A percentile compares a stretch with the other conserved stretches of the same genome.
These are phyloP conservation scores for Phytophthora lateralis DNA, from an alignment of 352 stramenopile genomes.

Conservation along the genomic window DNA sequence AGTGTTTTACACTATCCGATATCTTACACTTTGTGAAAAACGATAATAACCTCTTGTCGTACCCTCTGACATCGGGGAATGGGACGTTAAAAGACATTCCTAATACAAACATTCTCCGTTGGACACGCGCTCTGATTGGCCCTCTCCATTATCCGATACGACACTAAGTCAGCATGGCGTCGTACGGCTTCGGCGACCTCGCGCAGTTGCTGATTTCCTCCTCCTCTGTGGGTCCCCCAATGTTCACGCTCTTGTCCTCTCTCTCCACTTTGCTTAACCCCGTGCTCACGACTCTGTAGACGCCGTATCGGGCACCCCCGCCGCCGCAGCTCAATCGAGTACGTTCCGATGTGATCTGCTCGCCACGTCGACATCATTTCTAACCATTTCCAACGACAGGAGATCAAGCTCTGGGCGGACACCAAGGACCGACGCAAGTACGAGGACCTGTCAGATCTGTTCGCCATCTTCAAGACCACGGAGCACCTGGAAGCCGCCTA, in stretches of 20 bases:
- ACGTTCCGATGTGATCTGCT: neutral
- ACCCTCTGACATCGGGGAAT: no score
- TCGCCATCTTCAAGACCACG: slow-evolving; percentile 97
- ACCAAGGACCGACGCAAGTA: slow-evolving; percentile 89
- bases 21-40: no score
- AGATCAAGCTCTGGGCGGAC: slow-evolving; percentile 83
- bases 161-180: slow-evolving; percentile 22
- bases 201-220: slow-evolving; percentile 22
- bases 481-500: slow-evolving; percentile 98
- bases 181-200: slow-evolving; percentile 33
- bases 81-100: slow-evolving; percentile 9
- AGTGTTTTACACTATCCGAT: no score
- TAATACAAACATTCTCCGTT: slow-evolving; percentile 2
- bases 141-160: slow-evolving; percentile 1
- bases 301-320: slow-evolving; percentile 29
- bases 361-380: neutral
- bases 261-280: neutral
- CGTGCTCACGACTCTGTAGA: slow-evolving; percentile 4
- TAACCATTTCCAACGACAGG: slow-evolving; percentile 29
- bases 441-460: slow-evolving; percentile 92
- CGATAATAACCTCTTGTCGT: no score
- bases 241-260: neutral
- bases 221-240: slow-evolving; percentile 14
- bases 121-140: slow-evolving; percentile 28
- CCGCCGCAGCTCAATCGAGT: slow-evolving; percentile 40